A percentile compares a stretch with the other conserved stretches of the same genome.
phyloP scores from a whole-genome alignment of 768 basidiomycete species.

The Macrocybe gigantea region DNA sequence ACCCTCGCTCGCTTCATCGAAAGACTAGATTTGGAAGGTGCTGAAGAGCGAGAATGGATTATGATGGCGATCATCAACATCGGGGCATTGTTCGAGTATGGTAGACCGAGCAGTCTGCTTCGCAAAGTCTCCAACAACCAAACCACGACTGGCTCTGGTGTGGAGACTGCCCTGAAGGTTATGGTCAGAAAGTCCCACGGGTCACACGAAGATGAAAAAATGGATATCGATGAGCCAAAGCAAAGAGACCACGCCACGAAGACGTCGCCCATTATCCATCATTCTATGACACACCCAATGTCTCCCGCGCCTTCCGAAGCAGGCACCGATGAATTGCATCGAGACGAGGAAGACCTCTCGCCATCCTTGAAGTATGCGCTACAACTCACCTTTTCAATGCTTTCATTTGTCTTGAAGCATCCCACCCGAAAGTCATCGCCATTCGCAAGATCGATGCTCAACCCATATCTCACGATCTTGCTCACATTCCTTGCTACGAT shows the following conservation, averaged over 20 bases:
- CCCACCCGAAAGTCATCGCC: constrained; percentile 53
- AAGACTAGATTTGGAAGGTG: constrained; percentile 76
- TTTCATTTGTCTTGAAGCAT: constrained; percentile 63
- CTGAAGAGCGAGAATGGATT: constrained; percentile 86
- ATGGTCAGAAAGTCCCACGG: constrained; percentile 20
- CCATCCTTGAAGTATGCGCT: constrained; percentile 68
- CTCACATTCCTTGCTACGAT: constrained; percentile 86
- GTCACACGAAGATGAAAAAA: constrained; percentile 40
- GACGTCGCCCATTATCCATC: constrained; percentile 17
- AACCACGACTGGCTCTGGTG: constrained; percentile 34
- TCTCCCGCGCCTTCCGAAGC: constrained; percentile 28
- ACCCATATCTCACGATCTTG: constrained; percentile 82
- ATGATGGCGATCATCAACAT: constrained; percentile 93
- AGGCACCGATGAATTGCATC: constrained; percentile 13
- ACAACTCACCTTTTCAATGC: constrained; percentile 72
- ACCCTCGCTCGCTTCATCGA: constrained; percentile 84
- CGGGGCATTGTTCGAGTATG: constrained; percentile 81
- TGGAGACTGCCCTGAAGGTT: constrained; percentile 18
- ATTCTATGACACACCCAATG: constrained; percentile 10
- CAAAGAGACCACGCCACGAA: constrained; percentile 4
- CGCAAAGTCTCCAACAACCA: constrained; percentile 40
- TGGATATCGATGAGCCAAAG: constrained; percentile 58
- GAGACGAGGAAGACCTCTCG: constrained; percentile 40
- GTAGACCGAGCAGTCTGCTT: constrained; percentile 65
- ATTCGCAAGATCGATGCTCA: constrained; percentile 52